Evolutionary conservation across 331 rosid species (phyloP).

Genomic region (Rhamnella rubrinervis): DNA sequence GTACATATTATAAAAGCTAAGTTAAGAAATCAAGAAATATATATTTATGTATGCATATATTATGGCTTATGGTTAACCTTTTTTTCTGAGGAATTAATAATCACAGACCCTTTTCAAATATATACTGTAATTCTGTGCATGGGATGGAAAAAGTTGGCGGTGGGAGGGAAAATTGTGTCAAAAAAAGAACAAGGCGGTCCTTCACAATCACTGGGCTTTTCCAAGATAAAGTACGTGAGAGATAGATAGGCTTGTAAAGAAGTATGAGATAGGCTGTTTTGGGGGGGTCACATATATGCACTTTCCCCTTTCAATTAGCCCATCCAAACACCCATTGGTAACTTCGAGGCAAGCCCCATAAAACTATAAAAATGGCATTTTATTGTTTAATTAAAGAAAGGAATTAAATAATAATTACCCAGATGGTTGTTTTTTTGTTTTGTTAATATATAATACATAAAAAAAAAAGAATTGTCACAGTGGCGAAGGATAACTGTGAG

Average conservation of each 20-base stretch:
- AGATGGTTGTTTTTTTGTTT: too few relatives aligned
- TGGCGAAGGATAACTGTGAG: neutral
- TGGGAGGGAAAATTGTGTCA: conserved; percentile 20
- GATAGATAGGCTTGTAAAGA: conserved; percentile 26
- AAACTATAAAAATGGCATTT: neutral
- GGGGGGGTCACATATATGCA: neutral
- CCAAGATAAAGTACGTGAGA: conserved; percentile 24
- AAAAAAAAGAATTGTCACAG: too few relatives aligned
- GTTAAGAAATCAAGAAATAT: neutral
- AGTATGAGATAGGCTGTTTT: conserved; percentile 20
- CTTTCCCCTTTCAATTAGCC: conserved; percentile 7
- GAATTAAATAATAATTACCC: too few relatives aligned
- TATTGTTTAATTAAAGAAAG: too few relatives aligned
- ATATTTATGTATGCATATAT: neutral
- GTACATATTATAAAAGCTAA: neutral
- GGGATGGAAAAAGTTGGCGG: conserved; percentile 19
- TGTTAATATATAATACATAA: too few relatives aligned
- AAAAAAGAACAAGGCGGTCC: conserved; percentile 27
- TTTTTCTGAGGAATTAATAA: neutral
- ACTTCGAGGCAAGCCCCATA: neutral
- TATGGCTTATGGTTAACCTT: neutral
- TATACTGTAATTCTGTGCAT: neutral
- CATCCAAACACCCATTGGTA: conserved; percentile 15
- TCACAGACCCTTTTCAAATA: conserved; percentile 6
- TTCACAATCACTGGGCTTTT: conserved; percentile 4